Conservation (phyloP, 768 basidiomycete species). For the Phylloporus arenicola region DNA sequence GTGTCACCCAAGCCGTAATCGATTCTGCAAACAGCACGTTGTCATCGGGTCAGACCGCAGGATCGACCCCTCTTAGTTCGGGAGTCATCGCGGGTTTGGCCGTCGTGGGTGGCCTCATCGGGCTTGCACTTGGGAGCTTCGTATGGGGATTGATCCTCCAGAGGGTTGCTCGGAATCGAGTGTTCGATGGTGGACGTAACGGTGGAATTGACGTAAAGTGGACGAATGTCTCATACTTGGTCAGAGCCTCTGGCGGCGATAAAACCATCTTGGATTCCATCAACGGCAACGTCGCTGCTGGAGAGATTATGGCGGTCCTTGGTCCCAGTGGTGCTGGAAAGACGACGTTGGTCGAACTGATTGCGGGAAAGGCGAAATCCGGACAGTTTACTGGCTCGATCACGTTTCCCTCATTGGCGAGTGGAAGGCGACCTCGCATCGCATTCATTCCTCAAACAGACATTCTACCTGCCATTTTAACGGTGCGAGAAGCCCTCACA, state of each 20-base stretch:
- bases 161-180: conserved; percentile 50
- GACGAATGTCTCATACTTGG: conserved; percentile 61
- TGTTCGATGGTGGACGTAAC: conserved; percentile 34
- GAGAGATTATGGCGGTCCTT: conserved; percentile 86
- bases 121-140: conserved; percentile 54
- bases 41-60: conserved; percentile 19
- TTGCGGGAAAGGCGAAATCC: conserved; percentile 77
- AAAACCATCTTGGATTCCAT: conserved; percentile 68
- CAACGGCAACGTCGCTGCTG: conserved; percentile 65
- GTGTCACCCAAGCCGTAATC: conserved; percentile 75
- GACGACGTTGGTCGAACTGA: conserved; percentile 85
- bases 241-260: conserved; percentile 37
- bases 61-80: conserved; percentile 50
- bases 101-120: conserved; percentile 66
- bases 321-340: conserved; percentile 94
- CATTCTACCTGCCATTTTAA: conserved; percentile 71
- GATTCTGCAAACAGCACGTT: conserved; percentile 45
- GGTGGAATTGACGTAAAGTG: conserved; percentile 65
- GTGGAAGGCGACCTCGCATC: conserved; percentile 45
- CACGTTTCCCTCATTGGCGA: conserved; percentile 40
- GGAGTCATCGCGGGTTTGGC: conserved; percentile 91
- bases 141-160: conserved; percentile 58
- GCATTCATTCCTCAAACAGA: conserved; percentile 90
- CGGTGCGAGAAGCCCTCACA: conserved; percentile 73
- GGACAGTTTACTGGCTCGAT: conserved; percentile 66